Evolutionary conservation across 179 eudicot species (phyloP).

Genomic region (Patellifolia procumbens): DNA sequence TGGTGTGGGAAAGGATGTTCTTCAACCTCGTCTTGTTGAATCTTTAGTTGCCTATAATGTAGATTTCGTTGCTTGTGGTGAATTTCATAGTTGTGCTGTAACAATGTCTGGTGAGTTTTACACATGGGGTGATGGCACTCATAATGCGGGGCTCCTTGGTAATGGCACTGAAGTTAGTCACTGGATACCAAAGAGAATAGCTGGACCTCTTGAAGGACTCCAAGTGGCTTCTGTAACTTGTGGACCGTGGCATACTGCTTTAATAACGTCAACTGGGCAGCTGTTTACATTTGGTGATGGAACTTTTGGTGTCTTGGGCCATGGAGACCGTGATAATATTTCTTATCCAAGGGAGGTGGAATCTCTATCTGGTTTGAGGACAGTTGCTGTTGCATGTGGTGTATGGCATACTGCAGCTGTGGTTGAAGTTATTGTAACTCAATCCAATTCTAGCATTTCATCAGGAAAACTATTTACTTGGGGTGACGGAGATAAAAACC

Average conservation of each 20-base stretch:
- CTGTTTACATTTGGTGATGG: slow-evolving; percentile 94
- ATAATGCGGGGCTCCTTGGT: slow-evolving; percentile 83
- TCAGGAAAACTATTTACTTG: slow-evolving; percentile 87
- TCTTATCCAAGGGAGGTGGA: slow-evolving; percentile 80
- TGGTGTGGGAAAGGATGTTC: slow-evolving; percentile 72
- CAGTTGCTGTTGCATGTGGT: slow-evolving; percentile 92
- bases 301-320: slow-evolving; percentile 92
- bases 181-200: slow-evolving; percentile 83
- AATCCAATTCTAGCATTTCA: slow-evolving; percentile 63
- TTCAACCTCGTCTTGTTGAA: slow-evolving; percentile 70
- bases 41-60: slow-evolving; percentile 57
- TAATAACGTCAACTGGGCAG: slow-evolving; percentile 75
- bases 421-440: slow-evolving; percentile 88
- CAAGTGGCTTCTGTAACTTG: slow-evolving; percentile 76
- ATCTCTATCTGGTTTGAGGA: slow-evolving; percentile 76
- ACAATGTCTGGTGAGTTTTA: slow-evolving; percentile 82
- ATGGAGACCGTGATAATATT: slow-evolving; percentile 72
- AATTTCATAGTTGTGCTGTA: slow-evolving; percentile 89
- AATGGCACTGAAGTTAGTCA: slow-evolving; percentile 83
- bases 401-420: slow-evolving; percentile 99
- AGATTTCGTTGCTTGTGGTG: slow-evolving; percentile 93
- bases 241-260: slow-evolving; percentile 95
- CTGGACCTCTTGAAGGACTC: slow-evolving; percentile 84
- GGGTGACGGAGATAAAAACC: slow-evolving; percentile 95
- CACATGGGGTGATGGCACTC: slow-evolving; percentile 94